Conservation (phyloP, 306 rosid species). For the Prunus salicina region DNA sequence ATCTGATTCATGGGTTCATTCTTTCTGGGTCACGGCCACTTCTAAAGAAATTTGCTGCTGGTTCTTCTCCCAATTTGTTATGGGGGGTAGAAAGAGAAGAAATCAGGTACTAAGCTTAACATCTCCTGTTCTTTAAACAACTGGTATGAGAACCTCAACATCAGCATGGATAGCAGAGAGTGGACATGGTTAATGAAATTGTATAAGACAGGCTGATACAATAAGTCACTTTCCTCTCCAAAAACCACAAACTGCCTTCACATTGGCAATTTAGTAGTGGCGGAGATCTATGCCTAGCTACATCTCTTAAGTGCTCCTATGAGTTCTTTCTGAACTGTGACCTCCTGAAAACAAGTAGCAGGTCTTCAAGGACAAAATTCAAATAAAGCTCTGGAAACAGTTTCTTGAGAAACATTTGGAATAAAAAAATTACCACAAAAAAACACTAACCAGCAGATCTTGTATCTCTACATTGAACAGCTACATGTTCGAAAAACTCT, state of each 20-base stretch:
- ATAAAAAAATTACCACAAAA: not conserved
- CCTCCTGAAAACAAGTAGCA: slow-evolving; percentile 27
- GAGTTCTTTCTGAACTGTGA: slow-evolving; percentile 28
- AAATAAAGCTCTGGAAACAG: not conserved
- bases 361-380: not conserved
- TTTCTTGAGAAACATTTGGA: slow-evolving; percentile 14
- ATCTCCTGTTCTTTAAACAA: slow-evolving; percentile 6
- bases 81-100: not conserved
- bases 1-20: not conserved
- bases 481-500: slow-evolving; percentile 57
- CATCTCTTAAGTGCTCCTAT: slow-evolving; percentile 23
- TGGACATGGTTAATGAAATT: slow-evolving; percentile 19
- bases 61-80: slow-evolving; percentile 4
- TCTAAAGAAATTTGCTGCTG: not conserved
- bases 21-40: not conserved
- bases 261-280: slow-evolving; percentile 14
- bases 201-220: slow-evolving; percentile 13
- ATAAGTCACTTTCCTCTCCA: slow-evolving; percentile 14
- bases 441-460: slow-evolving; percentile 46
- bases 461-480: slow-evolving; percentile 47
- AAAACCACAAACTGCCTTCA: slow-evolving; percentile 26
- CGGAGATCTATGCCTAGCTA: slow-evolving; percentile 14
- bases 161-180: slow-evolving; percentile 25
- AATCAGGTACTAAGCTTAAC: slow-evolving; percentile 3
- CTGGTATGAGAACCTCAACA: slow-evolving; percentile 24